A percentile compares a stretch with the other conserved stretches of the same genome.
Conservation (phyloP, 208 protist species). For the Trypanosoma cruzi region DNA sequence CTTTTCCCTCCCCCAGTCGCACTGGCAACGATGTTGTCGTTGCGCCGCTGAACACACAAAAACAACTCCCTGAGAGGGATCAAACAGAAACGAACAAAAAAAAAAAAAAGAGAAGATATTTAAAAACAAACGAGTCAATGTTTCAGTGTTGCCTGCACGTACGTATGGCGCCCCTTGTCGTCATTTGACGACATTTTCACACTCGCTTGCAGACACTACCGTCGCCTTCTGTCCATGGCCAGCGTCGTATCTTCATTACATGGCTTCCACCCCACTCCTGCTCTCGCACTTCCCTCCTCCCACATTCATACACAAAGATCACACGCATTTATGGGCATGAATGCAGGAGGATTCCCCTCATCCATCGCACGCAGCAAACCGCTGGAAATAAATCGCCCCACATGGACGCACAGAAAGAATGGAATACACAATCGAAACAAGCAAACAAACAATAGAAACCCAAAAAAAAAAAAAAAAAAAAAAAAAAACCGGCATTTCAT, state of each 20-base stretch:
- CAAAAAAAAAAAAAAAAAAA: constrained; percentile 24
- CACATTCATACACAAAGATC: neutral
- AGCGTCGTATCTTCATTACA: neutral
- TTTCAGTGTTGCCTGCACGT: too few species aligned
- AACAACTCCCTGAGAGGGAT: constrained; percentile 1
- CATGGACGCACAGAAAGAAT: neutral
- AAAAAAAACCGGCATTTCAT: constrained; percentile 16
- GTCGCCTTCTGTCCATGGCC: neutral
- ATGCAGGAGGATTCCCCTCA: neutral
- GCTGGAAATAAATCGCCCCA: neutral
- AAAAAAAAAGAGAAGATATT: too few species aligned
- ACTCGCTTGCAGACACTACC: too few species aligned
- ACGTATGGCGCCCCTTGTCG: too few species aligned
- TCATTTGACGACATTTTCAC: too few species aligned
- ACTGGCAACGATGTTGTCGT: too few species aligned
- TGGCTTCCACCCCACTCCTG: neutral
- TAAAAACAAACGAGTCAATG: too few species aligned
- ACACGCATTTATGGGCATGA: neutral
- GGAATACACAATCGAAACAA: constrained; percentile 8
- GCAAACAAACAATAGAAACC: constrained; percentile 23
- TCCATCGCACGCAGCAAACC: neutral
- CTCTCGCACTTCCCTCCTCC: neutral
- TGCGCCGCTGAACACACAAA: neutral
- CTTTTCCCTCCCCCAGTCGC: too few species aligned
- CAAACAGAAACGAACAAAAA: constrained; percentile 21